Conservation (phyloP, 192 early-diverging fungal genomes). For the Podila epicladia region DNA sequence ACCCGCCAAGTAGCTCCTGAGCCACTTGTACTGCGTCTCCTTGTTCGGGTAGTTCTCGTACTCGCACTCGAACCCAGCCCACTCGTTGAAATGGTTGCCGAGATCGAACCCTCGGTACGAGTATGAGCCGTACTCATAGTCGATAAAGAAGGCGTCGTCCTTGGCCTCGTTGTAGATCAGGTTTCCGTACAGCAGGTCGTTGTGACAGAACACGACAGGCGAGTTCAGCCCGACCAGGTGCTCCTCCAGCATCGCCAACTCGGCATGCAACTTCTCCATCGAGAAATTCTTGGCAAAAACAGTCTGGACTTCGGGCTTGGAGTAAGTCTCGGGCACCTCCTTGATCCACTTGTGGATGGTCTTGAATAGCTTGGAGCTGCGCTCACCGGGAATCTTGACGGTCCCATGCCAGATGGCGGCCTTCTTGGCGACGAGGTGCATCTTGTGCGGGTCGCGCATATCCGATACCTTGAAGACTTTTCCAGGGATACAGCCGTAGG, state of each 20-base stretch:
- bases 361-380: conserved; percentile 68
- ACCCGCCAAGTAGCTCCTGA: conserved; percentile 72
- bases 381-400: conserved; percentile 39
- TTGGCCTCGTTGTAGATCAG: conserved; percentile 76
- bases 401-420: conserved; percentile 83
- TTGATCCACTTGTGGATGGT: conserved; percentile 80
- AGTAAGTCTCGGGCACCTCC: conserved; percentile 68
- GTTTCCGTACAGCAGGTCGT: conserved; percentile 92
- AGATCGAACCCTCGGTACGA: conserved; percentile 93
- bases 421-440: conserved; percentile 77
- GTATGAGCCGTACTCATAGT: conserved; percentile 93
- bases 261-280: conserved; percentile 50
- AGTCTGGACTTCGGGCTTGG: conserved; percentile 62
- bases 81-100: conserved; percentile 96
- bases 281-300: conserved; percentile 66
- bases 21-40: conserved; percentile 77
- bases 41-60: conserved; percentile 83
- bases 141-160: conserved; percentile 83
- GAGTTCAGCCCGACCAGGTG: conserved; percentile 69
- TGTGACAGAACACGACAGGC: conserved; percentile 92
- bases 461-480: conserved; percentile 74
- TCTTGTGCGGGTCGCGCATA: conserved; percentile 79
- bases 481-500: conserved; percentile 90
- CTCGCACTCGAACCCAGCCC: conserved; percentile 91
- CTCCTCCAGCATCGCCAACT: conserved; percentile 62